These are phyloP conservation scores for Ambrosia trifida DNA, from an alignment of 129 eudicot genomes.

Conservation along the genomic window DNA sequence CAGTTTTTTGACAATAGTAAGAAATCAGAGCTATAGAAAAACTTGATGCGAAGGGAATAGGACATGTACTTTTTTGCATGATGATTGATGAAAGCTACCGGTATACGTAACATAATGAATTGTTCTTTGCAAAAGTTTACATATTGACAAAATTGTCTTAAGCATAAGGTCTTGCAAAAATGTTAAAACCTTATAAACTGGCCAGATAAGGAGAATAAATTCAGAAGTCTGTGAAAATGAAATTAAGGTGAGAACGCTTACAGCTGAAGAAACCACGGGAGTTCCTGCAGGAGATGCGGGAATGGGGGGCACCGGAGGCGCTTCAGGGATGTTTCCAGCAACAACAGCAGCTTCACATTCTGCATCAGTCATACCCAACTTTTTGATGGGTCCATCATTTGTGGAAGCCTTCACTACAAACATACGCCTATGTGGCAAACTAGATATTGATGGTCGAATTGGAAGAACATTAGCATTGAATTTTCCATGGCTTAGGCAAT, in stretches of 20 bases:
- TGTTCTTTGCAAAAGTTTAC: background rate
- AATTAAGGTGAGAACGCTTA: conserved; percentile 38
- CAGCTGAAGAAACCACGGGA: conserved; percentile 61
- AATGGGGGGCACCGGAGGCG: conserved; percentile 72
- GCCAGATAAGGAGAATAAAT: background rate
- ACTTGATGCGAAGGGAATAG: background rate
- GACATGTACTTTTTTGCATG: background rate
- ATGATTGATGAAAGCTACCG: background rate
- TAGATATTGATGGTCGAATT: conserved; percentile 15
- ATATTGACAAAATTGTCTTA: background rate
- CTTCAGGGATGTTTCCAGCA: conserved; percentile 77
- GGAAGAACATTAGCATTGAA: conserved; percentile 24
- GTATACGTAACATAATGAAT: background rate
- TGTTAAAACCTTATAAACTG: conserved; percentile 3
- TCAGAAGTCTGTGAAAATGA: background rate
- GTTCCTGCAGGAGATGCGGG: conserved; percentile 85
- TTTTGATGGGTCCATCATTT: conserved; percentile 46
- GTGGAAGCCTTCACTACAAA: conserved; percentile 50
- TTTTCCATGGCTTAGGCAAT: conserved; percentile 26
- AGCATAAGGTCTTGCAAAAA: background rate
- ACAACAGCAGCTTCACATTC: conserved; percentile 95
- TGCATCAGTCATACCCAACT: conserved; percentile 53
- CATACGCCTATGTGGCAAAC: conserved; percentile 22
- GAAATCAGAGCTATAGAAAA: background rate
- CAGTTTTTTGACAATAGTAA: background rate